Base-by-base conservation (phyloP, 371 early-diverging fungal species). In the Enterocytospora artemiae region DNA sequence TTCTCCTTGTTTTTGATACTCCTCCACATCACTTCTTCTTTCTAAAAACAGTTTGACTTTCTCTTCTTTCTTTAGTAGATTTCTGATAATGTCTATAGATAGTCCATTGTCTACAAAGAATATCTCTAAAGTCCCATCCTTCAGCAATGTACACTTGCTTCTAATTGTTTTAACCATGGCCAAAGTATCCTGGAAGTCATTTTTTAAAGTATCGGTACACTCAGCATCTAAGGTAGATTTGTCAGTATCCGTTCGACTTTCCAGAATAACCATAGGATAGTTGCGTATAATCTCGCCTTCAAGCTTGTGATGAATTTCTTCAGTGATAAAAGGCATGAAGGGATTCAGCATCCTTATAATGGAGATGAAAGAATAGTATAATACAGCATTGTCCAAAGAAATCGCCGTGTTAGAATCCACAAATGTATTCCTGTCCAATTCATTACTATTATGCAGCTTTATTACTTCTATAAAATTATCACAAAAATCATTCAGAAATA, bases 271-370 rank as follows among this genome's bases (percentile, higher is more conserved):
- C 22, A 30, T 9, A 31, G 57, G 50, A 58, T 41, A 59, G 31
- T 27, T 22, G 49, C 2, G 27, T 25, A 69, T 46, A 22, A 53
- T 51, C 24, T 32, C 22, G 22, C 50, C 18, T 12, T 36, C 33
- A 9, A 48, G 54, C 25, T 53, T 34, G 1, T 30, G 45, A 82
- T 84, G 95, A 65, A 96, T 81, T 79, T 98, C 96, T 81, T 98
- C 96, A 22, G 96, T 93, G 43, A 98, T 85, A 76, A 88, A 98
- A 9, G 99, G 99, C 91, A 93, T 92, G 82, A 94, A 88, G 28
- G 96, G 94, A 79, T 93, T 93, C 71, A 96, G 79, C 63, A 98
- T 80, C 76, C 84, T 85, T 67, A 98, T 80, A 18, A 89, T 91
- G 45, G 83, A 83, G 65, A 92, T 90, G 69, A 93, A 83, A 76